Evolutionary conservation across 2,329 filamentous ascomycete genomes (phyloP), one percentile per base, ranked within the genome.

Genomic region (Myriosclerotinia curreyana): DNA sequence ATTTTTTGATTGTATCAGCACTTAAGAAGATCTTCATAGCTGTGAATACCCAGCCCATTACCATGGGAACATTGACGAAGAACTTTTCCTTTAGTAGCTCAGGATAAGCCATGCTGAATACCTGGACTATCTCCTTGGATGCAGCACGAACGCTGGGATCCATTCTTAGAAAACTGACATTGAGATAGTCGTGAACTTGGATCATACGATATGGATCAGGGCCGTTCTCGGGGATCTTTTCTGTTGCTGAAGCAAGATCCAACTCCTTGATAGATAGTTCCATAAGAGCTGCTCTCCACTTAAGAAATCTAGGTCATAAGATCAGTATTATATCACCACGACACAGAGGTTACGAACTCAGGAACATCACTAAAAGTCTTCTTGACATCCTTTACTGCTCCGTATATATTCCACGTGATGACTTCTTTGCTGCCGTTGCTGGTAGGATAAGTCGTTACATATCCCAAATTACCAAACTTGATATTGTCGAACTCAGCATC

Each of bases 391-490:
- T 95, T 95, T 67, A 93, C 90, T 46, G 86, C 86, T 17, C 93
- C 93, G 74, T 98, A 97, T 73, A 97, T 87, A 76, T 97, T 97
- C 89, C 93, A 97, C 2, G 91, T 95, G 56, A 93, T 87, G 64
- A 96, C 82, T 75, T 88, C 85, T 71, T 85, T 73, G 11, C 75
- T 63, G 78, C 62, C 56, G 5, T 74, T 58, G 59, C 81, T 82
- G 34, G 79, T 79, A 62, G 81, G 78, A 70, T 95, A 86, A n/a
- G 81, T 82, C 1, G 91, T 91, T 59, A 96, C 84, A 74, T 90
- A 97, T 48, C 93, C 94, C 64, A 97, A 77, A 1, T 87, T 87
- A 9, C 81, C 85, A 71, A 95, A 97, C 77, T 91, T 93, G 65
- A 78, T 78, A 69, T 82, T 81, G 71, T 84, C 83, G 77, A 88